Base-by-base conservation (phyloP, 768 basidiomycete species). In the Fomitopsis pulvina region DNA sequence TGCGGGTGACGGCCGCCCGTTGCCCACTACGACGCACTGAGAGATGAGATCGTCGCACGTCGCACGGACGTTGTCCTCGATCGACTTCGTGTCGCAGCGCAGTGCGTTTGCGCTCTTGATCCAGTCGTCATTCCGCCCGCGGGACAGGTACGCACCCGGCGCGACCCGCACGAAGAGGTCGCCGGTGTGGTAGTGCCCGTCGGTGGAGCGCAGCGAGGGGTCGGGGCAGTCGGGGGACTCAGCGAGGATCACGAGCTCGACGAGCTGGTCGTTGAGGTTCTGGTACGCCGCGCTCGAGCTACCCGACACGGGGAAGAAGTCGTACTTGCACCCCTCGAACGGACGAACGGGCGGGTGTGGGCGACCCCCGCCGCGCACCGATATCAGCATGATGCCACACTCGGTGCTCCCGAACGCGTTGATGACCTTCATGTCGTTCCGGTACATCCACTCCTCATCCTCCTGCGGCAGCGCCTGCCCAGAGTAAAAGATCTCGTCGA, bases 381-480 rank as follows among this genome's bases (percentile, higher is more conserved):
- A 81, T 28, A 79, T 64, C 39, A 88, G 70, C 72, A 83, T 82
- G 4, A 74, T 80, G 74, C 81, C 48, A 52, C 83, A 76, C 70
- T 88, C 86, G 3, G 86, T 88, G 63, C 78, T 85, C 14, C 85
- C 86, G 58, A 86, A 87, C 11, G 83, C 67, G 62, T 85, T 87
- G 79, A 86, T 51, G 24, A 60, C 32, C 52, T 42, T 41, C 56
- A 88, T 72, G 24, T 77, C 79, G 51, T 79, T 77, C 48, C 69
- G 69, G 60, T 75, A 74, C 26, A 80, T 82, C 74, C 79, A 87
- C 27, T 78, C 76, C 64, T 86, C 85, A 29, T 85, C 83, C 54
- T 85, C 85, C 22, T 66, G 70, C 10, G 74, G 68, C 37, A 87
- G 68, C 11, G 81, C 71, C 58, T 86, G 67, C 25, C 85, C 85